A percentile compares a stretch with the other conserved stretches of the same genome.
These are phyloP conservation scores for Sporodiniella umbellata DNA, from an alignment of 371 early-diverging fungal genomes.

Conservation along the genomic window DNA sequence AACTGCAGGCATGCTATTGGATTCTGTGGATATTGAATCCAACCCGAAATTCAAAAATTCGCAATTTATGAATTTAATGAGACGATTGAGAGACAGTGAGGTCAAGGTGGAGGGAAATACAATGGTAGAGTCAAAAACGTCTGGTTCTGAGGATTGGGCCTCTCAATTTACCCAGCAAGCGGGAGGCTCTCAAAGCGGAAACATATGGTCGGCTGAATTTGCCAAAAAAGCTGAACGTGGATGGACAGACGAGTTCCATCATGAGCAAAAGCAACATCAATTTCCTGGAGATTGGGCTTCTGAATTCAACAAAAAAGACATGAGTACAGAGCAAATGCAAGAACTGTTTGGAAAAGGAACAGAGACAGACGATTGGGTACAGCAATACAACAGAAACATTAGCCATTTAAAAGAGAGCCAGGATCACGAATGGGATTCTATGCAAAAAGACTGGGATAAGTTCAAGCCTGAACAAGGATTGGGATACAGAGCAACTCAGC, in stretches of 20 bases:
- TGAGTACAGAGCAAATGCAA: conserved; percentile 36
- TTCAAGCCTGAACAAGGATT: conserved; percentile 32
- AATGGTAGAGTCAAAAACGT: conserved; percentile 62
- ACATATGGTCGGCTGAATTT: conserved; percentile 27
- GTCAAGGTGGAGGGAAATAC: conserved; percentile 81
- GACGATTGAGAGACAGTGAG: conserved; percentile 83
- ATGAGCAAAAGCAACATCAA: conserved; percentile 10
- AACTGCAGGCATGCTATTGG: conserved; percentile 82
- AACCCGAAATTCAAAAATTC: conserved; percentile 93
- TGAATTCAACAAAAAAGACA: conserved; percentile 40
- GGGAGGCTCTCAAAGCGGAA: conserved; percentile 9
- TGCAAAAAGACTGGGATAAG: conserved; percentile 73
- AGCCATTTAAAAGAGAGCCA: conserved; percentile 63
- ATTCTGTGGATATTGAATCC: conserved; percentile 66
- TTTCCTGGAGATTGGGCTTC: conserved; percentile 46
- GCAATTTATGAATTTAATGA: conserved; percentile 88
- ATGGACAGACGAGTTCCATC: conserved; percentile 50
- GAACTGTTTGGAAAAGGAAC: conserved; percentile 55
- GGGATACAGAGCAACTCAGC: conserved; percentile 59
- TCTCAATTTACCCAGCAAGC: conserved; percentile 31
- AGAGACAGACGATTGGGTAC: conserved; percentile 53
- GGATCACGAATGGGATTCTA: conserved; percentile 74
- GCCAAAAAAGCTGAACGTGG: conserved; percentile 34
- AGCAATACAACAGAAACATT: conserved; percentile 70
- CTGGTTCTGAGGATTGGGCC: conserved; percentile 42